A percentile compares a stretch with the other conserved stretches of the same genome.
phyloP scores from a whole-genome alignment of 169 alveolate genomes.

The Plasmodium gallinaceum region DNA sequence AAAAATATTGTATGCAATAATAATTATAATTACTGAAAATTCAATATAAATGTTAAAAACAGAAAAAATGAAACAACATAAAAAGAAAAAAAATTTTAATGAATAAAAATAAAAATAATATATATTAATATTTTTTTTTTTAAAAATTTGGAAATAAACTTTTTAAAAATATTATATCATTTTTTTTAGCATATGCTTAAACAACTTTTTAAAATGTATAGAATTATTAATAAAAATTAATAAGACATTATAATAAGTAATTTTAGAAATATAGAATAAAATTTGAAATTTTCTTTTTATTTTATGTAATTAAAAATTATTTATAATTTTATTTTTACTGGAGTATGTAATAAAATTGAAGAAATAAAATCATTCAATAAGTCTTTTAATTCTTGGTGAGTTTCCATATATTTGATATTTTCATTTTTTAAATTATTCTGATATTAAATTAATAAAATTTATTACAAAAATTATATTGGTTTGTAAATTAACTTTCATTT shows the following conservation, averaged over 20 bases:
- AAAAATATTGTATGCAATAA: neutral
- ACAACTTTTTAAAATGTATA: no score
- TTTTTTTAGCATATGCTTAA: neutral
- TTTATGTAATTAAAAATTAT: neutral
- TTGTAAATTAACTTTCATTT: neutral
- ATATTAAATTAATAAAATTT: constrained; percentile 9
- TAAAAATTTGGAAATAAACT: no score
- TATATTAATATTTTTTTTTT: no score
- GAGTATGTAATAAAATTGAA: constrained; percentile 68
- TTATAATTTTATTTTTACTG: constrained; percentile 22
- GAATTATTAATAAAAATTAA: no score
- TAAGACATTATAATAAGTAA: neutral
- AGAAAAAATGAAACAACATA: no score
- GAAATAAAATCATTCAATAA: constrained; percentile 68
- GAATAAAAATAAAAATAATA: no score
- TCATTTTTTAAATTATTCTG: constrained; percentile 64
- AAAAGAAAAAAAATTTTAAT: no score
- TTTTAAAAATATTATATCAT: no score
- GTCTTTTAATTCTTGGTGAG: constrained; percentile 65
- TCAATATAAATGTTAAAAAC: no score
- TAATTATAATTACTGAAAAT: no score
- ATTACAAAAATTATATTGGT: neutral
- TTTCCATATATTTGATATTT: constrained; percentile 69
- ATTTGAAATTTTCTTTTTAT: no score
- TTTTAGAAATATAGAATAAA: neutral